Conservation (phyloP, 257 asterid species). For the Solanum tacnaense region DNA sequence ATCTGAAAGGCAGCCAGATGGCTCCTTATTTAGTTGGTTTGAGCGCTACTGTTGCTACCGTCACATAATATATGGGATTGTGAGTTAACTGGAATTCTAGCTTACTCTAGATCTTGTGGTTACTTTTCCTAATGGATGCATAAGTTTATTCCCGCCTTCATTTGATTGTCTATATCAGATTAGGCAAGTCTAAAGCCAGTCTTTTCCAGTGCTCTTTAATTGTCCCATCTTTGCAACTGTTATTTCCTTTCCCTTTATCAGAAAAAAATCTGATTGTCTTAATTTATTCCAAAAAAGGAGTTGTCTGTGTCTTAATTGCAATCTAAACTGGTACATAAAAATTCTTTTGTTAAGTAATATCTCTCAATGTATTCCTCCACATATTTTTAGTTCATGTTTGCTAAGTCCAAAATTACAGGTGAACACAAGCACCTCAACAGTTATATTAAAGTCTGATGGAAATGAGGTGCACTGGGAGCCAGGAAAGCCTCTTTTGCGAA, state of each 20-base stretch:
- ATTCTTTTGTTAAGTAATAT: no score
- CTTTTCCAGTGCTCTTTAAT: not conserved
- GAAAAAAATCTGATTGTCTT: not conserved
- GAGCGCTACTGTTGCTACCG: conserved; percentile 72
- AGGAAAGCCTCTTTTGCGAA: conserved; percentile 53
- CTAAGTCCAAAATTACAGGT: conserved; percentile 38
- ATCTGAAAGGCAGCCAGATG: conserved; percentile 78
- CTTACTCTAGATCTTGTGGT: not conserved
- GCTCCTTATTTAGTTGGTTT: conserved; percentile 94
- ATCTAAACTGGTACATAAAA: no score
- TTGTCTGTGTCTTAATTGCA: not conserved
- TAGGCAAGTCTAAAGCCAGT: not conserved
- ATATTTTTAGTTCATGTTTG: not conserved
- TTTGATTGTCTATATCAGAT: not conserved
- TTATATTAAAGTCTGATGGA: conserved; percentile 27
- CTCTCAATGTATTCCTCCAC: no score
- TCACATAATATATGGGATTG: conserved; percentile 62
- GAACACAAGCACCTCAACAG: conserved; percentile 30
- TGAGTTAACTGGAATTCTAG: conserved; percentile 29
- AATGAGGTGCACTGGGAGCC: conserved; percentile 49
- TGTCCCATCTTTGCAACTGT: not conserved
- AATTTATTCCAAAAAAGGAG: not conserved
- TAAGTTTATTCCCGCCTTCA: not conserved
- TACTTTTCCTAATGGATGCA: not conserved
- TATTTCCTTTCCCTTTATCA: not conserved